Base-by-base conservation (phyloP, 78 protist species). In the Tieghemostelium lacteum region DNA sequence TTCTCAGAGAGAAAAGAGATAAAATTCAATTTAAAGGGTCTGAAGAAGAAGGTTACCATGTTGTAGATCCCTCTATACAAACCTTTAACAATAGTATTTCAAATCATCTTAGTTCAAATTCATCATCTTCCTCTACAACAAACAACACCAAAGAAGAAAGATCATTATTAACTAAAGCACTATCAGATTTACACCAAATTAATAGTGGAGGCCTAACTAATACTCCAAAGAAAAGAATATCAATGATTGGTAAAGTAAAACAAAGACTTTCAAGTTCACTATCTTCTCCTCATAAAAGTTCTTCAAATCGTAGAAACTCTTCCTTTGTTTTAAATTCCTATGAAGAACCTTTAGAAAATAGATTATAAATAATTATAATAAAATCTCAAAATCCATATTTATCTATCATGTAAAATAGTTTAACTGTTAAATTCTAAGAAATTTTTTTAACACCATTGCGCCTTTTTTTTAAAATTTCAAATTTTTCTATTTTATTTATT, bases 161-260 rank as follows among this genome's bases (percentile, higher is more conserved):
- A 36, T 12, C n/a, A 12, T 42, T 78, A 34, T 42, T 73, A 17
- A 50, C 61, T 20, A 70, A 63, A 54, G 24, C 89, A 5, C 24
- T 69, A 3, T 33, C 42, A 57, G 89, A 83, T 39, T n/a, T 83
- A 28, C 58, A 83, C 1, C 31, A 83, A 33, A 37, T 42, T 37
- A 45, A 45, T 10, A 14, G n/a, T 45, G n/a, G 52, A 14, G 52
- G 52, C 10, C 64, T 69, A 31, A 61, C 64, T 16, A 63, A 58
- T 49, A 83, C 89, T 6, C 89, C 89, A 36, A 83, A 83, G 49
- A 83, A 83, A n/a, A 39, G 89, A 37, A 83, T 69, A 63, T 67
- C 76, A 55, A 57, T 69, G 50, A 57, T 83, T 29, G 77, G 69
- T 17, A 78, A 78, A 49, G 33, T 78, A 2, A 78, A 67, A 39